Conservation (phyloP, 2,329 filamentous ascomycete genomes). For the Diaporthe vexans region DNA sequence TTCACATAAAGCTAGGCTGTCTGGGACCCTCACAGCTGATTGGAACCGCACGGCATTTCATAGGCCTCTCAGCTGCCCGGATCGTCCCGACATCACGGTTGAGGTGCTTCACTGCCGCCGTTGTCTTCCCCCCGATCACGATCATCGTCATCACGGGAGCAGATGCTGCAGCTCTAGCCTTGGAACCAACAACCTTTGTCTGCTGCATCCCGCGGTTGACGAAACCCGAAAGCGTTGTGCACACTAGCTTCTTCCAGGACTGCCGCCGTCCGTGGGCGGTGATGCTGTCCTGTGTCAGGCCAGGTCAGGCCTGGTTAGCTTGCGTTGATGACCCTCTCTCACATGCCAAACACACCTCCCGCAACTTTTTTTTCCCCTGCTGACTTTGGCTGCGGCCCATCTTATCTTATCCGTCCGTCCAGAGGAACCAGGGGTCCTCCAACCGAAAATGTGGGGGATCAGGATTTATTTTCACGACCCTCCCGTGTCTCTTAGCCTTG, state of each 20-base stretch:
- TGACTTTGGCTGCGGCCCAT: conserved; percentile 4
- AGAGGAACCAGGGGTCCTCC: conserved; percentile 26
- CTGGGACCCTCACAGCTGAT: conserved; percentile 5
- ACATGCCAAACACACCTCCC: conserved; percentile 24
- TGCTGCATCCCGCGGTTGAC: conserved; percentile 8
- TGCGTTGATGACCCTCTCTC: conserved; percentile 29
- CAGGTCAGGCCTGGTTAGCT: conserved; percentile 7
- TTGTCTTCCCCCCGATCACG: background rate
- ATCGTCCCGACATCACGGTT: conserved; percentile 17
- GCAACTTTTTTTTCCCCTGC: conserved; percentile 6
- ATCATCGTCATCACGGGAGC: background rate
- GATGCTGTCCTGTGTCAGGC: conserved; percentile 16
- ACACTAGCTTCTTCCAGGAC: conserved; percentile 1
- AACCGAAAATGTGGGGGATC: conserved; percentile 9
- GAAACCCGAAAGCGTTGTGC: conserved; percentile 12
- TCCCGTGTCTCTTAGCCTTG: background rate
- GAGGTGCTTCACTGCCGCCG: background rate
- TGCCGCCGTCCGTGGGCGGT: conserved; percentile 3
- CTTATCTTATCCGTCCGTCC: conserved; percentile 34
- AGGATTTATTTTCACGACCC: conserved; percentile 15
- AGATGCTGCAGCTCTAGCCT: background rate
- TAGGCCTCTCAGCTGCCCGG: background rate
- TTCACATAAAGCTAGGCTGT: conserved; percentile 15
- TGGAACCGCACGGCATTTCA: background rate
- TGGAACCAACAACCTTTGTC: background rate